phyloP scores from a whole-genome alignment of 192 early-diverging fungal genomes.

The Backusella morwellensis region DNA sequence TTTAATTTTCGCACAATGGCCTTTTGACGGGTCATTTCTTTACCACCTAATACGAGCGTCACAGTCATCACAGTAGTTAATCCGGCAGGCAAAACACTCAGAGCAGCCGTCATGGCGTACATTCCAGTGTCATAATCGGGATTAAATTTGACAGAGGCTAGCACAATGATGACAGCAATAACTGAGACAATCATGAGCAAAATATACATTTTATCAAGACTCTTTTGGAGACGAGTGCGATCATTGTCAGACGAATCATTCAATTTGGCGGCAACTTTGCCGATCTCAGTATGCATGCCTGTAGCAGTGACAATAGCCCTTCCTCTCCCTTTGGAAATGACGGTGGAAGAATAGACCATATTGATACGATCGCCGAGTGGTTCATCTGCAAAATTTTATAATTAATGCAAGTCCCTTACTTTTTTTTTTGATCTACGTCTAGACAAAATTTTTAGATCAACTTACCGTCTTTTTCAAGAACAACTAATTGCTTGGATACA shows the following conservation, averaged over 20 bases:
- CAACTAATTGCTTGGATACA: constrained; percentile 59
- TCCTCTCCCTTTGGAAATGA: constrained; percentile 85
- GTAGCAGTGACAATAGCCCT: constrained; percentile 86
- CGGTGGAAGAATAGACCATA: constrained; percentile 87
- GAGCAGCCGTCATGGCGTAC: constrained; percentile 81
- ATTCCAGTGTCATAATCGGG: constrained; percentile 58
- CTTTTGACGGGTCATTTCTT: constrained; percentile 79
- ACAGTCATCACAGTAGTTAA: constrained; percentile 90
- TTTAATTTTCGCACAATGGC: constrained; percentile 90
- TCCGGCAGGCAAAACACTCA: constrained; percentile 92
- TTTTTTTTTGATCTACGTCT: background rate
- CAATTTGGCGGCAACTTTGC: constrained; percentile 84
- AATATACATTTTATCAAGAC: constrained; percentile 73
- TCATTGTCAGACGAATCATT: constrained; percentile 49
- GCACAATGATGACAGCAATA: constrained; percentile 77
- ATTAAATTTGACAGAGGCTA: constrained; percentile 69
- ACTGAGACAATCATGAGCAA: constrained; percentile 68
- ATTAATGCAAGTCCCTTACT: background rate
- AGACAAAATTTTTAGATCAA: background rate
- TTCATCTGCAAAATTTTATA: constrained; percentile 35
- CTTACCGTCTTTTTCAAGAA: constrained; percentile 14
- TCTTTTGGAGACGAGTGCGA: constrained; percentile 61
- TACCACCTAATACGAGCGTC: constrained; percentile 89
- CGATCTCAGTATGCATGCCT: constrained; percentile 87
- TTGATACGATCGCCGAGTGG: constrained; percentile 92